Percentiles rank a stretch among this genome's conserved stretches.
Evolutionary conservation across 2,329 filamentous ascomycete genomes (phyloP).

Genomic region (Neonectria coccinea): DNA sequence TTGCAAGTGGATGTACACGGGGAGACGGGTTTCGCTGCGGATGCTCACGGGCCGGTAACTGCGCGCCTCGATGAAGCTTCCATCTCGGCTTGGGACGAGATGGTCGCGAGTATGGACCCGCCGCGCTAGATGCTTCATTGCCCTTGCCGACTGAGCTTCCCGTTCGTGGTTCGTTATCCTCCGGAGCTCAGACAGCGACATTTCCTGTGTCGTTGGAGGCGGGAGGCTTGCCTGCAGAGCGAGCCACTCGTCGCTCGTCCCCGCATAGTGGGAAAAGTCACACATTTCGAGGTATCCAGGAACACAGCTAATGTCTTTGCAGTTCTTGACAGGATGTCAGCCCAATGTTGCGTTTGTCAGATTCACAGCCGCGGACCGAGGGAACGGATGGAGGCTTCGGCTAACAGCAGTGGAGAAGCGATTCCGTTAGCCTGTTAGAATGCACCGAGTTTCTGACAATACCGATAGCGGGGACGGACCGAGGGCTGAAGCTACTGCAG

Average conservation of each 20-base stretch:
- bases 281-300: conserved; percentile 29
- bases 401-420: conserved; percentile 13
- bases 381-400: conserved; percentile 1
- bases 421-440: background rate
- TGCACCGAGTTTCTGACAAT: background rate
- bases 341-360: background rate
- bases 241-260: conserved; percentile 58
- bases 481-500: conserved; percentile 3
- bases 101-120: conserved; percentile 52
- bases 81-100: conserved; percentile 34
- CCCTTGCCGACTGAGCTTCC: conserved; percentile 21
- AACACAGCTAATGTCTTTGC: background rate
- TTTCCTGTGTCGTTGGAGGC: conserved; percentile 14
- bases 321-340: background rate
- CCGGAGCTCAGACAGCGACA: conserved; percentile 32
- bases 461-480: conserved; percentile 10
- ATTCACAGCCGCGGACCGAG: background rate
- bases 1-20: conserved; percentile 65
- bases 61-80: conserved; percentile 32
- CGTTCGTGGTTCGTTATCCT: conserved; percentile 30
- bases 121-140: conserved; percentile 24
- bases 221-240: conserved; percentile 47
- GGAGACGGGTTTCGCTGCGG: conserved; percentile 52
- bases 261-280: conserved; percentile 54
- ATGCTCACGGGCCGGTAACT: conserved; percentile 36